Conservation (phyloP, 116 monocot genomes). For the Thalassia testudinum region DNA sequence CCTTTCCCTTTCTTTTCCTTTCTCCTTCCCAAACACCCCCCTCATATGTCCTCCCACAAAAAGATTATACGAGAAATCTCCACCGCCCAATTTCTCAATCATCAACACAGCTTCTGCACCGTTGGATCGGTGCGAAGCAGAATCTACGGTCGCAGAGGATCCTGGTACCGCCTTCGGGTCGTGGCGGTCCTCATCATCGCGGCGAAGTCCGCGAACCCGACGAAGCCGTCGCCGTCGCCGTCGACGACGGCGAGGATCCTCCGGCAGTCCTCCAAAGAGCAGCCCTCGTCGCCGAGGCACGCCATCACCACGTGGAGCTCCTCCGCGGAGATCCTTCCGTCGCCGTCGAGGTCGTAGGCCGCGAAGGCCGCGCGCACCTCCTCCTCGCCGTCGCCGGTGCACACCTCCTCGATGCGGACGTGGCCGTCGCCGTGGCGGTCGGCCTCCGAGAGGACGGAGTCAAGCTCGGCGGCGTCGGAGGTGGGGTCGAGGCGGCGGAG, state of each 20-base stretch:
- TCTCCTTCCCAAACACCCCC: too few species aligned
- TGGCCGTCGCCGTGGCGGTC: conserved; percentile 18
- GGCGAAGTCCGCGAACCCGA: conserved; percentile 74
- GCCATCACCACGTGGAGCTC: conserved; percentile 39
- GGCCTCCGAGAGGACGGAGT: conserved; percentile 25
- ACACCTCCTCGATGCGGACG: conserved; percentile 23
- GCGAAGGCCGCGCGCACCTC: conserved; percentile 54
- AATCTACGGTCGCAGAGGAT: too few species aligned
- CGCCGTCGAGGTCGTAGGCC: conserved; percentile 61
- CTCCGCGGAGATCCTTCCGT: conserved; percentile 76
- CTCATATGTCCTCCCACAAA: too few species aligned
- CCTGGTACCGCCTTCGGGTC: too few species aligned
- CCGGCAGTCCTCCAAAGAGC: conserved; percentile 61
- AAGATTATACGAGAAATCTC: too few species aligned
- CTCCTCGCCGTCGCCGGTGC: conserved; percentile 13
- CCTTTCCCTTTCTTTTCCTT: too few species aligned
- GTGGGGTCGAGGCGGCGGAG: conserved; percentile 29
- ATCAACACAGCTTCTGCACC: too few species aligned
- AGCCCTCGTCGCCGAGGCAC: conserved; percentile 31
- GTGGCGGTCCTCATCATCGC: conserved; percentile 50
- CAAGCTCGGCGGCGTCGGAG: conserved; percentile 17
- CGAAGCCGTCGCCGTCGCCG: conserved; percentile 61
- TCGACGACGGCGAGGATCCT: conserved; percentile 66
- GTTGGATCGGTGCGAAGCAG: too few species aligned
- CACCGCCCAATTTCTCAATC: too few species aligned